Percentiles rank a stretch among this genome's conserved stretches.
Conservation (phyloP, 805 yeast species). For the Ogataea kodamae region DNA sequence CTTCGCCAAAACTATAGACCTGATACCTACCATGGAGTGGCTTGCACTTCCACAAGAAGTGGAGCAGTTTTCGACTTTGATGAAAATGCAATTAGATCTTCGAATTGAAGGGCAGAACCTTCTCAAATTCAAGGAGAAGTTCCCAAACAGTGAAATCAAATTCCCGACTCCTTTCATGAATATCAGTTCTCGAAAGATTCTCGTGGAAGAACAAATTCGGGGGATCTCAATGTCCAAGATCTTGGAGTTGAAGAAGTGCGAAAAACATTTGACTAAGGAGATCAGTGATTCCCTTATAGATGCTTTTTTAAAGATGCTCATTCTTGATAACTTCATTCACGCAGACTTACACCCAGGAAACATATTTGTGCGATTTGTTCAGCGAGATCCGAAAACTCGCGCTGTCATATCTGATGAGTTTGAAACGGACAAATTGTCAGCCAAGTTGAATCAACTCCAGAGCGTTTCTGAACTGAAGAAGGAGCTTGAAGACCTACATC, state of each 20-base stretch:
- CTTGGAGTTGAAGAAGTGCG: constrained; percentile 48
- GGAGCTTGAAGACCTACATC: constrained; percentile 45
- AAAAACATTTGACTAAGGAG: constrained; percentile 52
- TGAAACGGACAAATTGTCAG: constrained; percentile 45
- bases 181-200: constrained; percentile 63
- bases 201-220: constrained; percentile 80
- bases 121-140: constrained; percentile 66
- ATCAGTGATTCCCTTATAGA: constrained; percentile 81
- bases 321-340: constrained; percentile 90
- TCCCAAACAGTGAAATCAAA: constrained; percentile 55
- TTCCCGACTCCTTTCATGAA: constrained; percentile 76
- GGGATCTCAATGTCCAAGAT: constrained; percentile 81
- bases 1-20: constrained; percentile 68
- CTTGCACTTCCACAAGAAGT: constrained; percentile 92
- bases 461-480: constrained; percentile 31
- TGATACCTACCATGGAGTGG: constrained; percentile 97
- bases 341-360: constrained; percentile 98
- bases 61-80: constrained; percentile 76
- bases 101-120: constrained; percentile 86
- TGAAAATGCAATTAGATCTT: constrained; percentile 85
- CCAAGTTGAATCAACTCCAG: constrained; percentile 36
- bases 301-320: constrained; percentile 88
- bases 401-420: constrained; percentile 42
- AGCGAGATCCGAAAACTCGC: constrained; percentile 38
- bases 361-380: constrained; percentile 53